Evolutionary conservation across 495 filamentous ascomycete species (phyloP).

Genomic region (Penicillium coffeae): DNA sequence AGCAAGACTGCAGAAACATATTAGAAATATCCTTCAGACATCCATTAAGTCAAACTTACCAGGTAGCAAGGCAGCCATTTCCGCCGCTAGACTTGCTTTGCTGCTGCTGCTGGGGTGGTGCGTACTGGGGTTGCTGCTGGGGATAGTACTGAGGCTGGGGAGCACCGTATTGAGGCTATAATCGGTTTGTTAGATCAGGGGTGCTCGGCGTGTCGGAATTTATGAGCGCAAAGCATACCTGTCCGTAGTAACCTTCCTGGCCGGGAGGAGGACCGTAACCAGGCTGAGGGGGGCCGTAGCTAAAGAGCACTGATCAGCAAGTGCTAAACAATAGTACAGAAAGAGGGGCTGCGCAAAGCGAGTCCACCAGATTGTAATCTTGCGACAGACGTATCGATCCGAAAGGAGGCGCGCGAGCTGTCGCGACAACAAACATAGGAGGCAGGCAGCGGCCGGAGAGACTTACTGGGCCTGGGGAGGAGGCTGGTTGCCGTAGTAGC

Average conservation of each 20-base stretch:
- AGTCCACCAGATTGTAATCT: background rate
- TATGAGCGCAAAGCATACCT: too few relatives aligned
- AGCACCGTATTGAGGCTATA: background rate
- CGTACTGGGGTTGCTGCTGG: constrained; percentile 15
- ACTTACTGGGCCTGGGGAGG: constrained; percentile 8
- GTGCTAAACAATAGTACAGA: too few relatives aligned
- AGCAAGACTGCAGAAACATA: constrained; percentile 47
- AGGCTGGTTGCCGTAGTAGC: constrained; percentile 35
- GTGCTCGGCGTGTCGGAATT: background rate
- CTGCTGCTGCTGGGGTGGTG: constrained; percentile 22
- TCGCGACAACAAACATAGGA: too few relatives aligned
- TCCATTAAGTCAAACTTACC: too few relatives aligned
- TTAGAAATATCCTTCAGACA: background rate
- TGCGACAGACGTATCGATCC: background rate
- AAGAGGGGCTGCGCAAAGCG: background rate
- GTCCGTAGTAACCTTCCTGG: constrained; percentile 11
- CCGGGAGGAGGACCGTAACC: background rate
- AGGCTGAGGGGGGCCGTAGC: background rate
- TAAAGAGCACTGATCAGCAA: background rate
- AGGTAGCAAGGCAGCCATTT: constrained; percentile 59
- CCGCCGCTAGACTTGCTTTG: constrained; percentile 34
- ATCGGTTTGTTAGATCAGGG: background rate
- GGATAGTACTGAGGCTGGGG: constrained; percentile 1
- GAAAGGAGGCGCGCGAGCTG: too few relatives aligned
- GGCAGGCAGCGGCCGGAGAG: background rate